Conservation (phyloP, 2,329 filamentous ascomycete genomes). For the Hypoxylon sp. region DNA sequence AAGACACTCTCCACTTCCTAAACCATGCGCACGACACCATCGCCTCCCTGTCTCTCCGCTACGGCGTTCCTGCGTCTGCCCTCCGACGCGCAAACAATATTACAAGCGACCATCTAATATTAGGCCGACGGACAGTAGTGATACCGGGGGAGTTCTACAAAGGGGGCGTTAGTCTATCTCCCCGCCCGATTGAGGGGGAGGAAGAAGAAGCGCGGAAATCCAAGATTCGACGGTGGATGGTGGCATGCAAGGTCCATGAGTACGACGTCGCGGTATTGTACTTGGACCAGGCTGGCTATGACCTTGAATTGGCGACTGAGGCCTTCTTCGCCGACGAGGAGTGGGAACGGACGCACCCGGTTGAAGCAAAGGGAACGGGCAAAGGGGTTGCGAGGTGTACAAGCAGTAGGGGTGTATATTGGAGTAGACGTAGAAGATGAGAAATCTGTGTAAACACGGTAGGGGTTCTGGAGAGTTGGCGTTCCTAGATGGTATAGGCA, state of each 20-base stretch:
- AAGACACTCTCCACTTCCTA: constrained; percentile 82
- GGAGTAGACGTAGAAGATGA: constrained; percentile 42
- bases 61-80: constrained; percentile 74
- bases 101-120: constrained; percentile 78
- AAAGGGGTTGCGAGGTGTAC: constrained; percentile 52
- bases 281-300: constrained; percentile 77
- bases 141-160: constrained; percentile 81
- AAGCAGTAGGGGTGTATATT: constrained; percentile 45
- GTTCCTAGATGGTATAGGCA: constrained; percentile 27
- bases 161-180: constrained; percentile 76
- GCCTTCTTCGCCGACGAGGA: constrained; percentile 78
- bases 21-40: constrained; percentile 78
- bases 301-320: constrained; percentile 74
- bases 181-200: constrained; percentile 79
- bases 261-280: constrained; percentile 83
- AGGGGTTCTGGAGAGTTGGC: constrained; percentile 4
- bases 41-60: constrained; percentile 77
- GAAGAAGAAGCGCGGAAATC: constrained; percentile 79
- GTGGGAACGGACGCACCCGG: constrained; percentile 80
- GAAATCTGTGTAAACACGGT: constrained; percentile 6
- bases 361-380: constrained; percentile 57
- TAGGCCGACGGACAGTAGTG: constrained; percentile 76
- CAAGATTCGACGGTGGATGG: constrained; percentile 83
- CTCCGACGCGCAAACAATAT: constrained; percentile 79
- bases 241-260: constrained; percentile 81